Conservation (phyloP, 352 stramenopile genomes). For the Thraustochytrium sp. region DNA sequence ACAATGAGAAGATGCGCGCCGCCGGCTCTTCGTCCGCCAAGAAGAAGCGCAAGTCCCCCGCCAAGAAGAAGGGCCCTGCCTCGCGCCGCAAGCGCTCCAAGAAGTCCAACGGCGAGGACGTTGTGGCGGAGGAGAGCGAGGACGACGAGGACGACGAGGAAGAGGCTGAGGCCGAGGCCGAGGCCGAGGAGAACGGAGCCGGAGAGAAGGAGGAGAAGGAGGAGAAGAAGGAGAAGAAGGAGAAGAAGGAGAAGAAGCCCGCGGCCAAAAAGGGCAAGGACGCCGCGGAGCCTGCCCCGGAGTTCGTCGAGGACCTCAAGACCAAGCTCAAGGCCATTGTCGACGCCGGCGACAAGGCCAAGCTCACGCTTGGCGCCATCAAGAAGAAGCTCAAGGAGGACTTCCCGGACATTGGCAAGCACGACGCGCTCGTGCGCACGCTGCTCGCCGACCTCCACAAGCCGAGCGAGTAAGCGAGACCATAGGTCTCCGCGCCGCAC, state of each 20-base stretch:
- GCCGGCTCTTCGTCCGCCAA: neutral
- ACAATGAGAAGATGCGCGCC: neutral
- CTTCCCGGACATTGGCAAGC: neutral
- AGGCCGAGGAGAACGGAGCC: neutral
- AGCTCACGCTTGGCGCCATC: neutral
- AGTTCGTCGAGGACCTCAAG: conserved; percentile 1
- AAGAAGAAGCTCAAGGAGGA: conserved; percentile 4
- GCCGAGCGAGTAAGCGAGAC: neutral
- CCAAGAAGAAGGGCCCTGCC: neutral
- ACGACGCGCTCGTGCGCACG: neutral
- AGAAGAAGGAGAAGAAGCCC: neutral
- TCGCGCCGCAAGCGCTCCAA: neutral
- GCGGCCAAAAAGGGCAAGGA: neutral
- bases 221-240: neutral
- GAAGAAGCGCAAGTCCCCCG: neutral
- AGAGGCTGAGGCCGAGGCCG: neutral
- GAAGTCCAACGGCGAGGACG: neutral
- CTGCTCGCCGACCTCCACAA: neutral
- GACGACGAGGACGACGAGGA: neutral
- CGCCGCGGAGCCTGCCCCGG: neutral
- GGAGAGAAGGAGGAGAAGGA: conserved; percentile 30
- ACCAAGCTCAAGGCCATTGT: neutral
- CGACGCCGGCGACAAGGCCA: neutral
- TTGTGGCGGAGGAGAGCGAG: neutral
- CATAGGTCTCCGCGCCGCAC: no score